Conservation (phyloP, 768 basidiomycete species). For the Auricularia auricula-judae region DNA sequence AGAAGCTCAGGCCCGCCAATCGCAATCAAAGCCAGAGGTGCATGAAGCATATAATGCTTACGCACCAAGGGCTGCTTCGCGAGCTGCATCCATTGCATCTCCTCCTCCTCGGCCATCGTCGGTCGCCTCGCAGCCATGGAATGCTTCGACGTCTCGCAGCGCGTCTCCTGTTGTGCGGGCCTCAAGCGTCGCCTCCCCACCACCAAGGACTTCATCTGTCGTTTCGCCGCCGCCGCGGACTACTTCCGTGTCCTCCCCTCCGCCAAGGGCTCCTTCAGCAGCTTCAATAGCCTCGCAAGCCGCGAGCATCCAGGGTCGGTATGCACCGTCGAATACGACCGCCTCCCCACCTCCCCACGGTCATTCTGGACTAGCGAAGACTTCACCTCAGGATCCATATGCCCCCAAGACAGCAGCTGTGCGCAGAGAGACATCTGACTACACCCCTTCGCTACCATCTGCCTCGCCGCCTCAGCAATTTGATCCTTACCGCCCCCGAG, state of each 20-base stretch:
- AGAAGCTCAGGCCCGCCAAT: background rate
- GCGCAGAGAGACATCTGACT: background rate
- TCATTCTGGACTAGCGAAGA: background rate
- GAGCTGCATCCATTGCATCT: background rate
- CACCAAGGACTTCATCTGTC: background rate
- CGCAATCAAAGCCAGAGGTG: background rate
- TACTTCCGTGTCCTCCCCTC: background rate
- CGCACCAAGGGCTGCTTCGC: background rate
- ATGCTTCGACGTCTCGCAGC: background rate
- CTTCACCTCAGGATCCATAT: conserved; percentile 1
- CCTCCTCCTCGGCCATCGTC: background rate
- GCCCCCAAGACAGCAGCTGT: background rate
- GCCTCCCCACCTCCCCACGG: background rate
- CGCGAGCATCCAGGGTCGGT: background rate
- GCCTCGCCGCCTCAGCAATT: background rate
- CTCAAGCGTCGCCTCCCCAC: background rate
- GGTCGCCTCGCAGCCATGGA: background rate
- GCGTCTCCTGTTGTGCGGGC: background rate
- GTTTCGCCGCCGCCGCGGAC: background rate
- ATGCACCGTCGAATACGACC: background rate
- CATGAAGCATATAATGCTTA: background rate
- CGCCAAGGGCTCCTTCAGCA: background rate
- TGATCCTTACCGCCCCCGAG: background rate
- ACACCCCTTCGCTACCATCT: background rate
- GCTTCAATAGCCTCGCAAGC: background rate